phyloP scores from a whole-genome alignment of 202 grass and related monocot genomes.

The Hordeum pubiflorum region DNA sequence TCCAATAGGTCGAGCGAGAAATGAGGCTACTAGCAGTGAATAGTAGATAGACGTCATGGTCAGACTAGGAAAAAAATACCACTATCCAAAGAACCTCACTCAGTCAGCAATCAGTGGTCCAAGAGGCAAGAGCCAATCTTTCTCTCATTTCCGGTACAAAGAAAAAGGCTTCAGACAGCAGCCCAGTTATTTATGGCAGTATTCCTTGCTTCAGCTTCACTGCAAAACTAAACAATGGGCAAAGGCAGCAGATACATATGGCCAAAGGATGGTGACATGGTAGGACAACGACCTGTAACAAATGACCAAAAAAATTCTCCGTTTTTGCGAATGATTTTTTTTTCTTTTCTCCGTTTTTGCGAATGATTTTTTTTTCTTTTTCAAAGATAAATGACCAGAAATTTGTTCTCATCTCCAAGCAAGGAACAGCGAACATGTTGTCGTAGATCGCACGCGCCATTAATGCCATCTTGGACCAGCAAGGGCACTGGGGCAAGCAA shows the following conservation, averaged over 20 bases:
- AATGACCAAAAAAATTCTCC: slow-evolving; percentile 4
- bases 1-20: not conserved
- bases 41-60: slow-evolving; percentile 11
- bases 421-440: not conserved
- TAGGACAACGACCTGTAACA: slow-evolving; percentile 38
- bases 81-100: not conserved
- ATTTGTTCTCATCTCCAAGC: not conserved
- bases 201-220: slow-evolving; percentile 29
- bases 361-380: not conserved
- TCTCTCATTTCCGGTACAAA: not conserved
- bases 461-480: slow-evolving; percentile 35
- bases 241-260: not conserved
- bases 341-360: not conserved
- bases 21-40: not conserved
- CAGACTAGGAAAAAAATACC: not conserved
- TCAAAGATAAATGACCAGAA: slow-evolving; percentile 3
- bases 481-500: not conserved
- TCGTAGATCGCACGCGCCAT: slow-evolving; percentile 35
- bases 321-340: not conserved
- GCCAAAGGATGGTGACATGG: slow-evolving; percentile 27
- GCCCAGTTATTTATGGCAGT: not conserved
- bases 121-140: not conserved
- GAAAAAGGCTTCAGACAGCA: slow-evolving; percentile 10
- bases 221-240: slow-evolving; percentile 10
- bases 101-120: slow-evolving; percentile 3